Conservation (phyloP, 2,329 filamentous ascomycete genomes). For the Colletotrichum somersetense region DNA sequence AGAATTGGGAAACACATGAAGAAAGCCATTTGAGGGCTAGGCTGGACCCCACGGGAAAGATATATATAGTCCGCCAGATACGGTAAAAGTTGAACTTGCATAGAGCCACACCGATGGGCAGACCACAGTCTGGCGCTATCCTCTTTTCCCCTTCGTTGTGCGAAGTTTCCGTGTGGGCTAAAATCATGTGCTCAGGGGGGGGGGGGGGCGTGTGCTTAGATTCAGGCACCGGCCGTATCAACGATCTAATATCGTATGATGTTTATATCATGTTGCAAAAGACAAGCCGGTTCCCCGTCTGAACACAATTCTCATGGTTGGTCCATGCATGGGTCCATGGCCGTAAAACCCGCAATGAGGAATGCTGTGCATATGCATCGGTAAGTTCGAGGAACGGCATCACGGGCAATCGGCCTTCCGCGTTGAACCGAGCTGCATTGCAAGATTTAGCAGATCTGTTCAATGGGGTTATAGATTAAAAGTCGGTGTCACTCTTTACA, state of each 20-base stretch:
- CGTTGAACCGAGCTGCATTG: constrained; percentile 29
- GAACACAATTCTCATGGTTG: constrained; percentile 27
- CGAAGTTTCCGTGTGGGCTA: constrained; percentile 13
- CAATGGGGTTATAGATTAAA: constrained; percentile 6
- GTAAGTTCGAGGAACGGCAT: constrained; percentile 4
- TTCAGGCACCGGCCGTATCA: constrained; percentile 30
- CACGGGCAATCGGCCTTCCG: constrained; percentile 23
- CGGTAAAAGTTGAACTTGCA: constrained; percentile 1
- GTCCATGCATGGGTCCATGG: constrained; percentile 26
- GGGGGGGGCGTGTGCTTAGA: constrained; percentile 5
- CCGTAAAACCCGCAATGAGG: constrained; percentile 19
- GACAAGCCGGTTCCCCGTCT: constrained; percentile 33
- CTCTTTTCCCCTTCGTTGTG: constrained; percentile 14
- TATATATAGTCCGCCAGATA: constrained; percentile 15
- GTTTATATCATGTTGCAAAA: constrained; percentile 30
- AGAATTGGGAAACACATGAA: constrained; percentile 6
- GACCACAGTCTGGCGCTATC: not conserved
- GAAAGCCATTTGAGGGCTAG: not conserved
- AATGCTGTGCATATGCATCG: constrained; percentile 1
- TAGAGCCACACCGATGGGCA: constrained; percentile 16
- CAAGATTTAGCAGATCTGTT: constrained; percentile 27
- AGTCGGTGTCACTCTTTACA: not conserved
- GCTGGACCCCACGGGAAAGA: constrained; percentile 24
- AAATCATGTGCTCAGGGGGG: constrained; percentile 1
- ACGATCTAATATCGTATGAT: constrained; percentile 39